A percentile compares a stretch with the other conserved stretches of the same genome.
These are phyloP conservation scores for Mycena epipterygia DNA, from an alignment of 768 basidiomycete genomes.

Conservation along the genomic window DNA sequence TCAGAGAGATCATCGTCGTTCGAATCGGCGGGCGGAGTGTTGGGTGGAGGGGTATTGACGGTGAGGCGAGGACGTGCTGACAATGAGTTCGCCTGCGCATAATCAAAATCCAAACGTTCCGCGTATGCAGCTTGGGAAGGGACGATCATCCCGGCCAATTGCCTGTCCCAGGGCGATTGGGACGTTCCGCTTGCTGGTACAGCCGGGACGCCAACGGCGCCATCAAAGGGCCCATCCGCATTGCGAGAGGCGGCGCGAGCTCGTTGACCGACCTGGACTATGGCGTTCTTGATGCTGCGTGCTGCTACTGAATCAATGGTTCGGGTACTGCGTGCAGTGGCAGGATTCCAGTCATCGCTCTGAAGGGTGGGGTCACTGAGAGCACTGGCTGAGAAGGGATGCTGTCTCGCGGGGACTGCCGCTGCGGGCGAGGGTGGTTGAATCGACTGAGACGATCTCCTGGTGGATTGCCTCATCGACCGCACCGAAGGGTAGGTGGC, in stretches of 20 bases:
- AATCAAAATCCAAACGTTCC: slow-evolving; percentile 30
- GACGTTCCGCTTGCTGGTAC: not conserved
- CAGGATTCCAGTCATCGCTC: slow-evolving; percentile 28
- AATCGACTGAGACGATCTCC: slow-evolving; percentile 13
- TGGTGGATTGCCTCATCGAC: slow-evolving; percentile 2
- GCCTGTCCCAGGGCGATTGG: not conserved
- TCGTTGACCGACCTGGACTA: slow-evolving; percentile 39
- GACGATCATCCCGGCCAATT: slow-evolving; percentile 28
- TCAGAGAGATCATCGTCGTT: slow-evolving; percentile 34
- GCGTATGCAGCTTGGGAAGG: slow-evolving; percentile 34
- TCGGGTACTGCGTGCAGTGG: slow-evolving; percentile 37
- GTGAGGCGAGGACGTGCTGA: slow-evolving; percentile 31
- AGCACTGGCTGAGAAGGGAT: slow-evolving; percentile 36
- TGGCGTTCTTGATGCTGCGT: slow-evolving; percentile 39
- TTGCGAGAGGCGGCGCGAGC: slow-evolving; percentile 27
- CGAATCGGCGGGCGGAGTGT: slow-evolving; percentile 8
- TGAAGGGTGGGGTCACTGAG: slow-evolving; percentile 29
- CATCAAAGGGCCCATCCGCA: slow-evolving; percentile 1
- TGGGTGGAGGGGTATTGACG: slow-evolving; percentile 13
- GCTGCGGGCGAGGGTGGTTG: slow-evolving; percentile 20
- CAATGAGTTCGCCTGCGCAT: slow-evolving; percentile 27
- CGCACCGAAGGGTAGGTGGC: slow-evolving; percentile 26
- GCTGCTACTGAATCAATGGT: slow-evolving; percentile 39
- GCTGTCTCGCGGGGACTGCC: slow-evolving; percentile 16
- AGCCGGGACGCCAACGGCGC: not conserved